Evolutionary conservation across 129 eudicot species (phyloP), one percentile per base, ranked within the genome.

Genomic region (Chrysanthemum makinoi): DNA sequence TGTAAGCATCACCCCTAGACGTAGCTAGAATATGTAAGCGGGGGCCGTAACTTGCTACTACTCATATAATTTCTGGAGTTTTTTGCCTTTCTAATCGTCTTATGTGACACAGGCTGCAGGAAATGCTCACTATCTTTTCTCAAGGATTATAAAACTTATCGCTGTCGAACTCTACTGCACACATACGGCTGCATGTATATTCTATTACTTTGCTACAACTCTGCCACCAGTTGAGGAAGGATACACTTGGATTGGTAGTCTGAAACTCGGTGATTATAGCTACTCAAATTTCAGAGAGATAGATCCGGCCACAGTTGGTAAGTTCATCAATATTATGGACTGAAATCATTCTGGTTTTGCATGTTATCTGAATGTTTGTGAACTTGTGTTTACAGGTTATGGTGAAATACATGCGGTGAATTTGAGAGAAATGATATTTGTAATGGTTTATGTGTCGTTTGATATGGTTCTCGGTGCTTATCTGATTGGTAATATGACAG

Each of bases 401-500:
- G 99, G 99, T 7, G 97, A 94, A 78, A 90, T 94, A 63, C 99
- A 94, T 81, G 97, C 99, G 12, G 97, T 94, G 17, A 94, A 94
- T 83, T 15, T 90, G 82, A 84, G 97, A 51, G 99, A 94, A 67
- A 94, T 94, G 99, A 84, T 94, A 80, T 94, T 94, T 77, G 68
- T 94, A 19, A 90, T 90, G 97, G 53, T 86, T 49, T 90, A 90
- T 72, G 99, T 88, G 47, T 94, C 99, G 10, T 94, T 94, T 62
- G 99, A 94, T 53, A 94, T 94, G 99, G 70, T 94, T 80, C 79
- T 94, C 17, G 94, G 96, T 57, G 99, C 99, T 43, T 94, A 94
- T 72, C 87, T 94, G 91, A 90, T 94, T n/a, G 97, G 99, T 90
- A 94, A 94, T 72, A 94, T 94, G 96, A 88, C 99, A 20, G 99